Base-by-base conservation (phyloP, 176 grass and related monocot genomes). In the Puccinellia tenuiflora region DNA sequence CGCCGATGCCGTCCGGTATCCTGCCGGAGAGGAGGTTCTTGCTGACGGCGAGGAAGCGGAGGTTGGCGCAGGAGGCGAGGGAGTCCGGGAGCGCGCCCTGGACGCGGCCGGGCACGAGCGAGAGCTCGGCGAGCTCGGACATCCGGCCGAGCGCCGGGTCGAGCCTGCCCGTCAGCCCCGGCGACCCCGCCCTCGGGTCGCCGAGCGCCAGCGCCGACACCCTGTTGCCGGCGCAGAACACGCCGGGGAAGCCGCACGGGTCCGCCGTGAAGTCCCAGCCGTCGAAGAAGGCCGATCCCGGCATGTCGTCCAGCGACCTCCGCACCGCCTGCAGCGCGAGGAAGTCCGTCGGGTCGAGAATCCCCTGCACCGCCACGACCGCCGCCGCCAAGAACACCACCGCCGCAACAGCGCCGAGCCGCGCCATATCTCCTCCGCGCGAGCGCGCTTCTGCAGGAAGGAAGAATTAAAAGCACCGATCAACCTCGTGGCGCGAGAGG, bases 221-320 rank as follows among this genome's bases (percentile, higher is more conserved):
- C 29, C 85, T 73, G 79, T 88, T 53, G 0, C 89, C 94, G 34
- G 88, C 81, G 83, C 94, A 97, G 85, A 76, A 90, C n/a, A 97
- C 90, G 3, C 95, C 95, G 0, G 92, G 81, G 81, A 98, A 98
- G 5, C 88, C 90, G 77, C 95, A 98, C 0, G 95, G 95, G 66
- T 98, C 95, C 0, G 79, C 86, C 2, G 95, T 98, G 86, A 98
- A 98, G 85, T 98, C 95, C 95, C 95, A 98, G 7, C 76, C 82
- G 25, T 64, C 68, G 53, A 98, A 98, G 92, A 95, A 98, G 0
- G 62, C 64, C 11, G 95, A 98, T 30, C 95, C 95, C 0, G 95
- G 92, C 95, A 98, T 91, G 87, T 98, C 95, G 47, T 94, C 82
- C 11, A 98, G 92, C 77, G 88, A 89, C 76, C 91, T 82, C 38